Conservation (phyloP, 345 rosid genomes). For the Psidium guajava region DNA sequence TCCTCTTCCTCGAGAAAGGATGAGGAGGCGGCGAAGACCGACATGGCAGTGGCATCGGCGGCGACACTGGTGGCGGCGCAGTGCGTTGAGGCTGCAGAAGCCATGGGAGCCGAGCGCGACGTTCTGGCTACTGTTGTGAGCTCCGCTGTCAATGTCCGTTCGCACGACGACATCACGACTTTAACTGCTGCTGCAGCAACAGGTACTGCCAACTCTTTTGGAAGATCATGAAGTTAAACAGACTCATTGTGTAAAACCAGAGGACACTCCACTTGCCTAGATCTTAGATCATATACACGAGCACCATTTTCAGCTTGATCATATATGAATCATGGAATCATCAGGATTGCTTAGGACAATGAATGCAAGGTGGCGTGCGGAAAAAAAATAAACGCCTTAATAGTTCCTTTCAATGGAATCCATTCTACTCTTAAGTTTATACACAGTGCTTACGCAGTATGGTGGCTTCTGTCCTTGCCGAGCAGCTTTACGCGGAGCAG, state of each 20-base stretch:
- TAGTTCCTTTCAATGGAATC: neutral
- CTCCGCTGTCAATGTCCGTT: slow-evolving; percentile 84
- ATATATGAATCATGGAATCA: neutral
- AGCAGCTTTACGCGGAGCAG: slow-evolving; percentile 89
- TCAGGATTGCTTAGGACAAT: neutral
- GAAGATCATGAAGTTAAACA: neutral
- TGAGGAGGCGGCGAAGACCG: slow-evolving; percentile 59
- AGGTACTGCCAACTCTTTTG: slow-evolving; percentile 21
- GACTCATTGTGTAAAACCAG: neutral
- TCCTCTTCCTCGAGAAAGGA: slow-evolving; percentile 45
- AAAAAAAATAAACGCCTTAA: neutral
- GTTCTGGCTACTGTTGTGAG: slow-evolving; percentile 71
- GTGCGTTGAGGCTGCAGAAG: slow-evolving; percentile 92
- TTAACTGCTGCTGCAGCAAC: slow-evolving; percentile 98
- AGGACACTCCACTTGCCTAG: neutral
- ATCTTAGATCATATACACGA: neutral
- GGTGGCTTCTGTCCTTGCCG: neutral
- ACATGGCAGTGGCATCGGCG: slow-evolving; percentile 89
- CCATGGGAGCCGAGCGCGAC: slow-evolving; percentile 80
- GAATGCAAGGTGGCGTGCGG: neutral
- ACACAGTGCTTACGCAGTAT: neutral
- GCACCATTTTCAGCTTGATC: neutral
- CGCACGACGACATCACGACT: slow-evolving; percentile 73
- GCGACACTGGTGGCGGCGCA: slow-evolving; percentile 95
- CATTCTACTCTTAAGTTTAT: neutral